Base-by-base conservation (phyloP, 257 asterid species). In the Nicotiana tomentosiformis region DNA sequence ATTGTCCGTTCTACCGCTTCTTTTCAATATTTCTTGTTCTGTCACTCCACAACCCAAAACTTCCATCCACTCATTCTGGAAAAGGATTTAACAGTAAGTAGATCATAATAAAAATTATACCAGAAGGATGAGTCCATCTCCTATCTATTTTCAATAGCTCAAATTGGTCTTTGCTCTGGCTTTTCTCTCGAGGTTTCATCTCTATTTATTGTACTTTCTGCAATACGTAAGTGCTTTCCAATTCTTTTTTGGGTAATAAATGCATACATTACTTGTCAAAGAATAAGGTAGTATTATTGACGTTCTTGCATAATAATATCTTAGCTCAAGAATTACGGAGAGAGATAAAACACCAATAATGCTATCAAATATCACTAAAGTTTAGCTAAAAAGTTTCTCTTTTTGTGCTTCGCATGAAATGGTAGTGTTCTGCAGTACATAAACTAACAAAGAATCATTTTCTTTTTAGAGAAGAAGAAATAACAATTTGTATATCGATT, bases 1-100 rank as follows among this genome's bases (percentile, higher is more conserved):
- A 86, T 88, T 91, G 69, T 90, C 89, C 14, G 66, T 85, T 88
- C 86, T 89, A 49, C 93, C 97, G 81, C 88, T 91, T 90, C 94
- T 90, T 89, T 91, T 92, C 89, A 96, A 85, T 84, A 94, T 96
- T 87, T 96, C 99, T 86, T 94, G 98, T 89, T 96, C 98, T 92
- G 89, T 96, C 85, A 96, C 99, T 68, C 99, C 99, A 85, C 98
- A 96, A 65, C 99, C 98, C 88, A 96, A 87, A 81, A 96, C 99
- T 89, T 96, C 99, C 93, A 96, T 85, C 99, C 99, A 96, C 81
- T 90, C 85, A 15, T 96, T 98, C 98, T 96, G 88, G 51, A 62
- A 91, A 83, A 58, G 33, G 62, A 77, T 86, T 69, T 66, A 68
- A 30, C 33, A 61, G 15, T 64, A 57, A 56, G 30, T 12, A 56